A percentile compares a stretch with the other conserved stretches of the same genome.
These are phyloP conservation scores for Stachybotrys chlorohalonatus DNA, from an alignment of 2,329 filamentous ascomycete genomes.

Conservation along the genomic window DNA sequence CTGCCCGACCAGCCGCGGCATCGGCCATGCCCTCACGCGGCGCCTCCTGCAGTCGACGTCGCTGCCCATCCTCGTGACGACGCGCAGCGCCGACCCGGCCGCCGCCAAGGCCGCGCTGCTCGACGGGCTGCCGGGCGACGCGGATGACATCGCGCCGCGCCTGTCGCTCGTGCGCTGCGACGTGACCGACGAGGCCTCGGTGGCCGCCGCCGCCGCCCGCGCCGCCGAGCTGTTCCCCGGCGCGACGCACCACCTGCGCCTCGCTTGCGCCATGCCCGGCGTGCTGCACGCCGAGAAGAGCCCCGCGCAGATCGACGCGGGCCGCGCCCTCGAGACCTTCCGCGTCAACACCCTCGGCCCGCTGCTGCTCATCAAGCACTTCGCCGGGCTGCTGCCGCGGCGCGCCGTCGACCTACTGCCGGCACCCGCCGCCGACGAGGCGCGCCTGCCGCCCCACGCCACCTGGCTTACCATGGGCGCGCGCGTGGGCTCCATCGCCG, in stretches of 20 bases:
- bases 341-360: slow-evolving; percentile 66
- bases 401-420: slow-evolving; percentile 34
- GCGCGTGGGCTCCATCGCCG: slow-evolving; percentile 63
- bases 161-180: slow-evolving; percentile 32
- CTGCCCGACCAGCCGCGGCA: slow-evolving; percentile 37
- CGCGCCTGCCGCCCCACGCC: slow-evolving; percentile 40
- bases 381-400: slow-evolving; percentile 57
- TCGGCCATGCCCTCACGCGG: slow-evolving; percentile 38
- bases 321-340: slow-evolving; percentile 57
- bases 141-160: slow-evolving; percentile 17
- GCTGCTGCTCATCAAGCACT: slow-evolving; percentile 69
- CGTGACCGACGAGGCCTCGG: slow-evolving; percentile 51
- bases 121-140: slow-evolving; percentile 12
- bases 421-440: slow-evolving; percentile 6
- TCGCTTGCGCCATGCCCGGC: slow-evolving; percentile 62
- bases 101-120: slow-evolving; percentile 25
- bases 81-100: slow-evolving; percentile 25
- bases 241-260: slow-evolving; percentile 49
- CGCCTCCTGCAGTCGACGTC: slow-evolving; percentile 37
- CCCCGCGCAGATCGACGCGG: slow-evolving; percentile 53
- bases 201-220: slow-evolving; percentile 43
- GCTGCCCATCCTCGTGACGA: slow-evolving; percentile 37
- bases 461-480: slow-evolving; percentile 71
- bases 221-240: slow-evolving; percentile 45
- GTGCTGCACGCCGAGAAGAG: slow-evolving; percentile 66